Evolutionary conservation across 2,329 filamentous ascomycete species (phyloP).

Genomic region (Geosmithia morbida): DNA sequence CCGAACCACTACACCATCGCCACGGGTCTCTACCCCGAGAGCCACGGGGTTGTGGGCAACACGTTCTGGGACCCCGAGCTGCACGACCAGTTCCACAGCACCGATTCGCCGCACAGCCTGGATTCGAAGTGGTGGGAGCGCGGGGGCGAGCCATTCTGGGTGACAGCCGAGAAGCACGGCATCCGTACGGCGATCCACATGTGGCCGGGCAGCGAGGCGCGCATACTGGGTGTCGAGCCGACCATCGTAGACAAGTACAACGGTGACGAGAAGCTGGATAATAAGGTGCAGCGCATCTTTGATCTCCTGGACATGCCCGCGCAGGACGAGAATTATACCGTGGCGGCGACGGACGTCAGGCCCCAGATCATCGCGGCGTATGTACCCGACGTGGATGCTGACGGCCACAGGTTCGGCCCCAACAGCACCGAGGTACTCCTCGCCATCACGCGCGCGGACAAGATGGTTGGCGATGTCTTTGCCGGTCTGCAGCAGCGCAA

Average conservation of each 20-base stretch:
- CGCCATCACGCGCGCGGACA: slow-evolving; percentile 69
- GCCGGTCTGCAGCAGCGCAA: slow-evolving; percentile 66
- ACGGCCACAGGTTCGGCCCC: slow-evolving; percentile 79
- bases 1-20: slow-evolving; percentile 92
- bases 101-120: slow-evolving; percentile 59
- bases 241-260: slow-evolving; percentile 78
- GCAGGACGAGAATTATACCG: slow-evolving; percentile 36
- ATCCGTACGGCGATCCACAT: slow-evolving; percentile 80
- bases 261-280: slow-evolving; percentile 54
- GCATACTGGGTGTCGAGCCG: slow-evolving; percentile 61
- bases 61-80: slow-evolving; percentile 80
- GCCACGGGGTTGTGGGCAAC: slow-evolving; percentile 86
- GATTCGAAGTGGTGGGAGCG: slow-evolving; percentile 73
- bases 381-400: slow-evolving; percentile 78
- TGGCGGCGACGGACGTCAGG: slow-evolving; percentile 38
- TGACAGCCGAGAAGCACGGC: slow-evolving; percentile 73
- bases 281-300: slow-evolving; percentile 68
- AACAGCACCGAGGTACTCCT: slow-evolving; percentile 82
- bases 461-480: slow-evolving; percentile 68
- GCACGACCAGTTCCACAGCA: slow-evolving; percentile 76
- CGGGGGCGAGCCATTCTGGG: slow-evolving; percentile 83
- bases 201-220: slow-evolving; percentile 95
- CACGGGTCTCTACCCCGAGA: slow-evolving; percentile 84
- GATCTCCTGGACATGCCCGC: slow-evolving; percentile 77
- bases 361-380: slow-evolving; percentile 92